These are phyloP conservation scores for Maudiozyma bulderi DNA, from an alignment of 805 yeast genomes.

Conservation along the genomic window DNA sequence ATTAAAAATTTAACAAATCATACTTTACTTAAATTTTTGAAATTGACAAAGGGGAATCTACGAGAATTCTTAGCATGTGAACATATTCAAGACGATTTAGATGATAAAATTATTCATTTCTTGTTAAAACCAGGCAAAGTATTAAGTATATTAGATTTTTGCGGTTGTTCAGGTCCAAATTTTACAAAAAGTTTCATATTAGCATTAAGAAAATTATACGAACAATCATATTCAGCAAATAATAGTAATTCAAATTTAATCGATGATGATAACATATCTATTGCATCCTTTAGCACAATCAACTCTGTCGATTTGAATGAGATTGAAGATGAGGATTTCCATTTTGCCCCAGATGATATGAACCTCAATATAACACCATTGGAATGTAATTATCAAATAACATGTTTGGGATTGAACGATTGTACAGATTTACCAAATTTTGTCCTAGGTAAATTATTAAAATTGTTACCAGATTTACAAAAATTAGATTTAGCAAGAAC, in stretches of 20 bases:
- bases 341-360: background rate
- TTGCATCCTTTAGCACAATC: background rate
- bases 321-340: background rate
- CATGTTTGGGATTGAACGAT: conserved; percentile 68
- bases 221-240: background rate
- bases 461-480: conserved; percentile 51
- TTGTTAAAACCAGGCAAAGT: conserved; percentile 25
- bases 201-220: conserved; percentile 22
- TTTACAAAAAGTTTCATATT: conserved; percentile 51
- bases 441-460: conserved; percentile 35
- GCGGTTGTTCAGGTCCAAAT: conserved; percentile 67
- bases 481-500: conserved; percentile 79
- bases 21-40: conserved; percentile 57
- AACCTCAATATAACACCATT: conserved; percentile 14
- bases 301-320: conserved; percentile 1
- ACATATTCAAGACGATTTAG: conserved; percentile 75
- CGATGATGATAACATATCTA: background rate
- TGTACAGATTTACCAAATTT: conserved; percentile 65
- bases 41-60: conserved; percentile 50
- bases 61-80: conserved; percentile 77
- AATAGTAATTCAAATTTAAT: background rate
- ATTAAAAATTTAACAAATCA: conserved; percentile 79
- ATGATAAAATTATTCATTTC: conserved; percentile 33
- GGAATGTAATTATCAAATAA: conserved; percentile 24
- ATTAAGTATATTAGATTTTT: conserved; percentile 69